Base-by-base conservation (phyloP, 1,284 basidiomycete genomes). In the Blastosporella zonata region DNA sequence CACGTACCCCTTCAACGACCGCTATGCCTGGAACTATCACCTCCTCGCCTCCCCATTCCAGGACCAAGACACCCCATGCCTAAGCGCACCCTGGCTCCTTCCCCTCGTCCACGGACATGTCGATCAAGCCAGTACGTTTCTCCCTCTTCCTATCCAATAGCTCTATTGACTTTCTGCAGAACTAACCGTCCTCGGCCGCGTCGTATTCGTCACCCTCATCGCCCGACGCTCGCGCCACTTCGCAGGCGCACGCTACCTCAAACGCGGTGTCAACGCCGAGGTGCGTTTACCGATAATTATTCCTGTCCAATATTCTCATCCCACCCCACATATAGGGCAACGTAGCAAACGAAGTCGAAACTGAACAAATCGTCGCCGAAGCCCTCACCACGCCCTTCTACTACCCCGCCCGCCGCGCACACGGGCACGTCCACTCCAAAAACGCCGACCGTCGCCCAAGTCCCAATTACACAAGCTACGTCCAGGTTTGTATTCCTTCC, bases 271-370 rank as follows among this genome's bases (percentile, higher is more conserved):
- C 17, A 95, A 97, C 60, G 90, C 95, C 57, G 84, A 93, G 74
- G 90, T 90, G 6, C 21, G 40, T 23, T 39, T 5, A n/a, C n/a
- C n/a, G n/a, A n/a, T n/a, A n/a, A n/a, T n/a, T n/a, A n/a, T n/a
- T n/a, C n/a, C 17, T 27, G 6, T 27, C 5, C 3, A 0, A 31
- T 28, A 35, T 28, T 13, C 15, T 8, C 8, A 25, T 22, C 3
- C 59, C 20, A 7, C 34, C 15, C 10, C 10, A 21, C n/a, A n/a
- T n/a, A 12, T 15, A 95, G 90, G 97, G 97, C 1, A 92, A 97
- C 62, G 97, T 99, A 1, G 97, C 96, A 1, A 99, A 99, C 61
- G 97, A 99, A 67, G 97, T 99, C 2, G 97, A 99, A 68, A 98
- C 95, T 0, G 97, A 99, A 62, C 97, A 99, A 63, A 97, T 99